phyloP scores from a whole-genome alignment of 2,329 filamentous ascomycete species.

The Endocalyx cinctus region DNA sequence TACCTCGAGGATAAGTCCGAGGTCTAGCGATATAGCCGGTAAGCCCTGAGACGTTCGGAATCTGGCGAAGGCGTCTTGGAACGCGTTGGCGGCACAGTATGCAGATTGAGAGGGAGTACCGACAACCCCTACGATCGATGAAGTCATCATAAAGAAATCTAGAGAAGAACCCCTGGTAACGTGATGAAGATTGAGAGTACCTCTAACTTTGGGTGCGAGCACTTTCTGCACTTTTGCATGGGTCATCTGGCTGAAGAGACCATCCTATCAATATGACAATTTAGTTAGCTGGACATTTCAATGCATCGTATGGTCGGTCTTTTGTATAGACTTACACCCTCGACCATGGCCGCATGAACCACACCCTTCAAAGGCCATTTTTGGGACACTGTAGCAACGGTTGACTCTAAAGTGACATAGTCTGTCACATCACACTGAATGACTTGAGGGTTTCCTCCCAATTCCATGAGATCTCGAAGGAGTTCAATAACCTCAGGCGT shows the following conservation, averaged over 20 bases:
- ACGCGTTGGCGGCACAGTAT: conserved; percentile 30
- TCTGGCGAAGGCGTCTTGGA: conserved; percentile 30
- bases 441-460: conserved; percentile 3
- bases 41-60: conserved; percentile 21
- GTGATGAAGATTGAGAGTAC: conserved; percentile 12
- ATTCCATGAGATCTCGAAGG: conserved; percentile 7
- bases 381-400: neutral
- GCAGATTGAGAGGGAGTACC: conserved; percentile 27
- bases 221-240: too few relatives aligned
- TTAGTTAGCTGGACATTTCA: too few relatives aligned
- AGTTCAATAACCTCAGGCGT: conserved; percentile 13
- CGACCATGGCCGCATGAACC: conserved; percentile 30
- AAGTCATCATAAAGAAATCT: conserved; percentile 4
- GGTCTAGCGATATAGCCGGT: conserved; percentile 15
- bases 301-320: too few relatives aligned
- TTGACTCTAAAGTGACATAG: conserved; percentile 1
- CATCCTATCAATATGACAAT: too few relatives aligned
- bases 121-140: conserved; percentile 16
- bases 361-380: conserved; percentile 22
- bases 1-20: conserved; percentile 30
- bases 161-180: conserved; percentile 13
- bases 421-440: conserved; percentile 10
- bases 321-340: conserved; percentile 16
- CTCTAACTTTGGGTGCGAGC: conserved; percentile 12
- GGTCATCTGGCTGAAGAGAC: too few relatives aligned